Percentiles rank a stretch among this genome's conserved stretches.
Evolutionary conservation across 2,329 filamentous ascomycete species (phyloP).

Genomic region (Aureobasidium sp.): DNA sequence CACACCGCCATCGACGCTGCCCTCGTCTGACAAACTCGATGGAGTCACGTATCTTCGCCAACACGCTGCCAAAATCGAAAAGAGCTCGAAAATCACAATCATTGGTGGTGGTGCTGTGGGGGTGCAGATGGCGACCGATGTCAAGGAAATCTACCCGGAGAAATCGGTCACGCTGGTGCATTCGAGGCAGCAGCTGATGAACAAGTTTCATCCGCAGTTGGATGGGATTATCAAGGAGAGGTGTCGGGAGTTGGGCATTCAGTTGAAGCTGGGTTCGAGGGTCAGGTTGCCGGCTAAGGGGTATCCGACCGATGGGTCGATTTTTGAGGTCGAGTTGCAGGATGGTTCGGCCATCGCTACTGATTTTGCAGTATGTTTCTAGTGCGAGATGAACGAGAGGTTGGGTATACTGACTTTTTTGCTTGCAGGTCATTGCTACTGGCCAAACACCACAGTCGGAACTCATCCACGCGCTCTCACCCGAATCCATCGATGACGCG

Average conservation of each 20-base stretch:
- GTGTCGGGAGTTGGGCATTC: slow-evolving; percentile 42
- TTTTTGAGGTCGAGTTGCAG: slow-evolving; percentile 35
- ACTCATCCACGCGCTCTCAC: slow-evolving; percentile 41
- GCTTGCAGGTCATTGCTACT: slow-evolving; percentile 49
- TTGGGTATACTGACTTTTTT: not conserved
- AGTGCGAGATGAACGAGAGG: too few relatives aligned
- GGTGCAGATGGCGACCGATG: slow-evolving; percentile 55
- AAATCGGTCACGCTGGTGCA: slow-evolving; percentile 54
- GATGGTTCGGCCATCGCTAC: slow-evolving; percentile 42
- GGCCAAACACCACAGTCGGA: slow-evolving; percentile 53
- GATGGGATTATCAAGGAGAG: slow-evolving; percentile 35
- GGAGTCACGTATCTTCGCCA: slow-evolving; percentile 14
- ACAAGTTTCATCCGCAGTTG: slow-evolving; percentile 42
- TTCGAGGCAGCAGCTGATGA: slow-evolving; percentile 48
- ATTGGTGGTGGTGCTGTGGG: slow-evolving; percentile 55
- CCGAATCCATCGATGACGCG: slow-evolving; percentile 21
- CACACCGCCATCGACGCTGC: slow-evolving; percentile 13
- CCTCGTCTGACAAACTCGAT: slow-evolving; percentile 12
- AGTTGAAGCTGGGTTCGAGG: slow-evolving; percentile 41
- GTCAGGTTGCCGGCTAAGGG: slow-evolving; percentile 24
- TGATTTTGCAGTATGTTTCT: slow-evolving; percentile 42
- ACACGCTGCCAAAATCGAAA: slow-evolving; percentile 2
- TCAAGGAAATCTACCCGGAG: slow-evolving; percentile 49
- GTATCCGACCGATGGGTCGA: slow-evolving; percentile 22
- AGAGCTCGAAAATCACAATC: slow-evolving; percentile 17